Evolutionary conservation across 2,329 filamentous ascomycete species (phyloP).

Genomic region (Talaromyces sp.): DNA sequence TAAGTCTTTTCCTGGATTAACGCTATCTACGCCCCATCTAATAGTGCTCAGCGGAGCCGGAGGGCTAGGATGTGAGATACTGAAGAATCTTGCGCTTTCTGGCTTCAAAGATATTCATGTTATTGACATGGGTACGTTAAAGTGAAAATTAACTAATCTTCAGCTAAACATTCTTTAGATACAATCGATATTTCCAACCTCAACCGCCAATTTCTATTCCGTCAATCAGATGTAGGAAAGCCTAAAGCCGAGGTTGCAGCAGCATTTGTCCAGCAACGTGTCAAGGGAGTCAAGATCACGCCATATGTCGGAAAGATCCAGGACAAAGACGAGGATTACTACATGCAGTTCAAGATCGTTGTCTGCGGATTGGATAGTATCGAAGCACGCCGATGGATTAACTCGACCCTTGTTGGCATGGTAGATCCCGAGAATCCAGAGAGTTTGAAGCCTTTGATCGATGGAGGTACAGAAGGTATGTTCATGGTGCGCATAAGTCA

Average conservation of each 20-base stretch:
- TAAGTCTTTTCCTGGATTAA: constrained; percentile 16
- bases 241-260: constrained; percentile 93
- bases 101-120: constrained; percentile 97
- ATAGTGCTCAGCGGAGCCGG: constrained; percentile 72
- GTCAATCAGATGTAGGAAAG: constrained; percentile 84
- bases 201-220: constrained; percentile 96
- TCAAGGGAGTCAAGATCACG: constrained; percentile 88
- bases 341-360: constrained; percentile 92
- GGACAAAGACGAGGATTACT: constrained; percentile 93
- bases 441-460: constrained; percentile 86
- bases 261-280: constrained; percentile 81
- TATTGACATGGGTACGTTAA: constrained; percentile 85
- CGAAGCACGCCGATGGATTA: constrained; percentile 98
- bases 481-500: not conserved
- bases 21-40: constrained; percentile 22
- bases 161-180: constrained; percentile 53
- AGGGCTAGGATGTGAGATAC: constrained; percentile 89
- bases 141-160: not conserved
- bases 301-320: constrained; percentile 94
- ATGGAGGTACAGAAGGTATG: constrained; percentile 86
- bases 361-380: constrained; percentile 96
- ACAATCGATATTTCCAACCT: constrained; percentile 98
- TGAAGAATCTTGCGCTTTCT: constrained; percentile 93
- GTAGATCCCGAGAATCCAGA: constrained; percentile 80
- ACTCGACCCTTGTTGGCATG: constrained; percentile 85